Percentiles rank a stretch among this genome's conserved stretches.
Evolutionary conservation across 176 grass and related monocot species (phyloP).

Genomic region (Ampelocalamus luodianensis): DNA sequence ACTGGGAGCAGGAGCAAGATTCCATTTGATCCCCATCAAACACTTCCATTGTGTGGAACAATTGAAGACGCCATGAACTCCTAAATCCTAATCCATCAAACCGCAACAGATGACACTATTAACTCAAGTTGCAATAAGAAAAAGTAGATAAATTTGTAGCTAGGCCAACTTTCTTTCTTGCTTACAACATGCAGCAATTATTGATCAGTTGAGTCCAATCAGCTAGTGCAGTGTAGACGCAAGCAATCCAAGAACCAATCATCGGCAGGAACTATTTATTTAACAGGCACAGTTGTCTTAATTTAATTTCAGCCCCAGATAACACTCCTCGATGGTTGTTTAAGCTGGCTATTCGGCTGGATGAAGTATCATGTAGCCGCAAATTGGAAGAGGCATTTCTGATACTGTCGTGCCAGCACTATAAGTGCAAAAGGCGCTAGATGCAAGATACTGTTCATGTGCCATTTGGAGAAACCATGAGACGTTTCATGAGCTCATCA

Average conservation of each 20-base stretch:
- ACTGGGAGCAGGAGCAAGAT: slow-evolving; percentile 41
- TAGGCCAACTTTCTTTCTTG: slow-evolving; percentile 18
- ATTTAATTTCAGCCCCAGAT: slow-evolving; percentile 10
- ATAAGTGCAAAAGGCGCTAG: slow-evolving; percentile 32
- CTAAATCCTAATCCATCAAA: slow-evolving; percentile 32
- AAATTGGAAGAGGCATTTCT: slow-evolving; percentile 43
- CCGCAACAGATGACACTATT: not conserved
- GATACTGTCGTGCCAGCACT: not conserved
- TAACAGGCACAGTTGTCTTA: not conserved
- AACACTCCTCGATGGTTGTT: slow-evolving; percentile 32
- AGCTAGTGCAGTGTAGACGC: slow-evolving; percentile 26
- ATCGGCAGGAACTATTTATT: not conserved
- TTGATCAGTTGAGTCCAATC: slow-evolving; percentile 49
- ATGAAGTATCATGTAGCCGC: slow-evolving; percentile 35
- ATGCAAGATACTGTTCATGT: slow-evolving; percentile 29
- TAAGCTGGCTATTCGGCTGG: slow-evolving; percentile 22
- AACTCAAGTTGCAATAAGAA: slow-evolving; percentile 39
- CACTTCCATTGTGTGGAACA: slow-evolving; percentile 32
- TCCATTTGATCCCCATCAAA: slow-evolving; percentile 50
- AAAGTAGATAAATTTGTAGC: slow-evolving; percentile 25
- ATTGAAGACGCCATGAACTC: slow-evolving; percentile 41
- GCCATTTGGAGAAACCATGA: slow-evolving; percentile 40
- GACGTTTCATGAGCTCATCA: slow-evolving; percentile 24
- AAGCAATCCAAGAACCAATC: slow-evolving; percentile 41
- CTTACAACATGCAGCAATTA: slow-evolving; percentile 53